A percentile compares a stretch with the other conserved stretches of the same genome.
These are phyloP conservation scores for Claviceps citrina DNA, from an alignment of 2,329 filamentous ascomycete species.

Conservation along the genomic window DNA sequence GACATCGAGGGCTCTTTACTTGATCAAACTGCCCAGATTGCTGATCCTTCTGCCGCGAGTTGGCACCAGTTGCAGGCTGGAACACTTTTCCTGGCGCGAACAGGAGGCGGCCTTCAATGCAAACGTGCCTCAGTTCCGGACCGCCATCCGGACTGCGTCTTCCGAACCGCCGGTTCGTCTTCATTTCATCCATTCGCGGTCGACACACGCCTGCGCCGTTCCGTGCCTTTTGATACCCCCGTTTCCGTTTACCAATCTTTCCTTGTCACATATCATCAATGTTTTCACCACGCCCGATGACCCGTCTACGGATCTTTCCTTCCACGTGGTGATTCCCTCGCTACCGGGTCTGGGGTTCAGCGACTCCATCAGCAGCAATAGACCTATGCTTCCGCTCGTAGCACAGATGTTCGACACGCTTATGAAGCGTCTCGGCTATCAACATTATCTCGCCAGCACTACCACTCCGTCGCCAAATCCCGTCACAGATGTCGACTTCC, in stretches of 20 bases:
- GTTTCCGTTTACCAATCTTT: slow-evolving; percentile 50
- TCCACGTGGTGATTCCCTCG: slow-evolving; percentile 51
- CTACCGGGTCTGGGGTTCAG: slow-evolving; percentile 54
- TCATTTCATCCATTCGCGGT: slow-evolving; percentile 50
- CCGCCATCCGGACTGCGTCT: slow-evolving; percentile 29
- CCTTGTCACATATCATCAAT: slow-evolving; percentile 39
- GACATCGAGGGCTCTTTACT: background rate
- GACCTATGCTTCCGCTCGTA: slow-evolving; percentile 34
- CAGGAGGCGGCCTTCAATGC: slow-evolving; percentile 43
- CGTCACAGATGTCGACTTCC: slow-evolving; percentile 36
- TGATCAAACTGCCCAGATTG: too few relatives aligned
- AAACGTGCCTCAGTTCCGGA: slow-evolving; percentile 48
- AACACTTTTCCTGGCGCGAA: slow-evolving; percentile 48
- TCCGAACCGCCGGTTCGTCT: slow-evolving; percentile 33
- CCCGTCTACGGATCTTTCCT: slow-evolving; percentile 31
- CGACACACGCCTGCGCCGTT: slow-evolving; percentile 36
- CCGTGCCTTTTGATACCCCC: slow-evolving; percentile 50
- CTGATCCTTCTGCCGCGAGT: background rate
- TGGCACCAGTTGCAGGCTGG: slow-evolving; percentile 35
- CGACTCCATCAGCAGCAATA: slow-evolving; percentile 38
- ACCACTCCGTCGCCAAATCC: slow-evolving; percentile 31
- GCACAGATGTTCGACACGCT: slow-evolving; percentile 40
- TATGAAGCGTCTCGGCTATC: slow-evolving; percentile 46
- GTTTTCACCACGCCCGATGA: slow-evolving; percentile 38
- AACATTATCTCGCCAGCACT: slow-evolving; percentile 41